phyloP scores from a whole-genome alignment of 2,329 filamentous ascomycete genomes.

The Venturia effusa region DNA sequence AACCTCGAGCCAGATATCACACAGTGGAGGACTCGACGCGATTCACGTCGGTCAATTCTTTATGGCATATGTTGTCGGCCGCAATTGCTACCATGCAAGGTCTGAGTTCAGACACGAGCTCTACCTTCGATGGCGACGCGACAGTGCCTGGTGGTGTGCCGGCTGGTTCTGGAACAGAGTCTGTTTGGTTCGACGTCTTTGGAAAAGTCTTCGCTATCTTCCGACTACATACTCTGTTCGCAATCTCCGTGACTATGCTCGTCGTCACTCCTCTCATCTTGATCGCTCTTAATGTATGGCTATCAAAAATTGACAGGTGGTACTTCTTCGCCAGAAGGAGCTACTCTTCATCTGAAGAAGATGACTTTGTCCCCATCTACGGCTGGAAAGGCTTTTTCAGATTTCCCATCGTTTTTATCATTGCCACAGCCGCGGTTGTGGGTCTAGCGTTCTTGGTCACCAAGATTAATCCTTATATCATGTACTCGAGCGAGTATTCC shows the following conservation, averaged over 20 bases:
- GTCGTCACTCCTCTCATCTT: conserved; percentile 68
- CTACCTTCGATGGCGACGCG: conserved; percentile 52
- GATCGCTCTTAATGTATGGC: conserved; percentile 54
- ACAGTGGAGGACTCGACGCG: conserved; percentile 77
- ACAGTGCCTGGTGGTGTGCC: conserved; percentile 51
- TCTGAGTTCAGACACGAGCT: conserved; percentile 57
- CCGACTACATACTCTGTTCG: conserved; percentile 72
- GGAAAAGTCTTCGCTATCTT: conserved; percentile 71
- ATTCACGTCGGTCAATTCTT: conserved; percentile 57
- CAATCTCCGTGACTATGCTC: conserved; percentile 72
- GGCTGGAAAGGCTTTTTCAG: conserved; percentile 78
- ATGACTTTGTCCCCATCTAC: conserved; percentile 52
- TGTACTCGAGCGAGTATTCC: conserved; percentile 81
- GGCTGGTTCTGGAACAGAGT: conserved; percentile 55
- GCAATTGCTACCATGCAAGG: conserved; percentile 63
- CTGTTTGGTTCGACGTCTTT: conserved; percentile 92
- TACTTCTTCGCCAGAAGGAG: conserved; percentile 70
- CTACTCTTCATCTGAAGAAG: conserved; percentile 44
- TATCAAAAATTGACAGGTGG: conserved; percentile 67
- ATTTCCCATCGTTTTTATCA: conserved; percentile 63
- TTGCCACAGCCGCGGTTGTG: conserved; percentile 58
- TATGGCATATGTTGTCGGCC: conserved; percentile 94
- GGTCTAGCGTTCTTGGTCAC: conserved; percentile 63
- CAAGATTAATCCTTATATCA: conserved; percentile 78
- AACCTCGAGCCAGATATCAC: conserved; percentile 78